Evolutionary conservation across 352 stramenopile species (phyloP).

Genomic region (Saprolegnia parasitica): DNA sequence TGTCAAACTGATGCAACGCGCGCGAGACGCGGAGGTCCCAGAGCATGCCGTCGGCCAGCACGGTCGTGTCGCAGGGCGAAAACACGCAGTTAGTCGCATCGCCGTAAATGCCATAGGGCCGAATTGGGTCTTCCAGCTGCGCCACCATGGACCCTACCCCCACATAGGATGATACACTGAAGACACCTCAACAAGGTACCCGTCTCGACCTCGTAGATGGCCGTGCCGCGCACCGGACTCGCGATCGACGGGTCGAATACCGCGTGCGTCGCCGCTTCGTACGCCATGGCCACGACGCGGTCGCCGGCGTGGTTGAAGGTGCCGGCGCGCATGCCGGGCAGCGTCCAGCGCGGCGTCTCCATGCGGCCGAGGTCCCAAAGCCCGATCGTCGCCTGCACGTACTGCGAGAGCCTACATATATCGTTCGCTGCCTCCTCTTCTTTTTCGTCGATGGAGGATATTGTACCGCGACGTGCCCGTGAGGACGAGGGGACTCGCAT

Average conservation of each 20-base stretch:
- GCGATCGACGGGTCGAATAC: background rate
- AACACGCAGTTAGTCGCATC: constrained; percentile 78
- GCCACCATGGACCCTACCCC: constrained; percentile 43
- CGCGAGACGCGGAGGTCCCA: constrained; percentile 70
- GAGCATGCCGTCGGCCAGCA: constrained; percentile 76
- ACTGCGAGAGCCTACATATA: constrained; percentile 42
- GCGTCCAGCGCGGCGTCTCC: constrained; percentile 55
- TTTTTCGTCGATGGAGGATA: too few relatives aligned
- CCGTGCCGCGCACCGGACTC: background rate
- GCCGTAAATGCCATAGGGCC: constrained; percentile 63
- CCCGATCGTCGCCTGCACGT: constrained; percentile 54
- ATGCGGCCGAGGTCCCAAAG: constrained; percentile 71
- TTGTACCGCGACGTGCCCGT: constrained; percentile 20
- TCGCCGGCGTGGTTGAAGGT: constrained; percentile 80
- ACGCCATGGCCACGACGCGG: constrained; percentile 52
- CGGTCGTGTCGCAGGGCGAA: constrained; percentile 58
- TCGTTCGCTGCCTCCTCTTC: constrained; percentile 43
- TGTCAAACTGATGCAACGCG: constrained; percentile 86
- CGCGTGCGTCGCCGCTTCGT: background rate
- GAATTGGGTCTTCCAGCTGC: constrained; percentile 54
- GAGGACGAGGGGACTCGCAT: constrained; percentile 1
- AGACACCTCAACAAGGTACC: background rate
- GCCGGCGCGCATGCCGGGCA: constrained; percentile 49
- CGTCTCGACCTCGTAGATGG: constrained; percentile 24
- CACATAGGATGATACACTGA: too few relatives aligned